Percentiles rank a stretch among this genome's conserved stretches.
These are phyloP conservation scores for Alternaria angustiovoidea DNA, from an alignment of 2,329 filamentous ascomycete species.

Conservation along the genomic window DNA sequence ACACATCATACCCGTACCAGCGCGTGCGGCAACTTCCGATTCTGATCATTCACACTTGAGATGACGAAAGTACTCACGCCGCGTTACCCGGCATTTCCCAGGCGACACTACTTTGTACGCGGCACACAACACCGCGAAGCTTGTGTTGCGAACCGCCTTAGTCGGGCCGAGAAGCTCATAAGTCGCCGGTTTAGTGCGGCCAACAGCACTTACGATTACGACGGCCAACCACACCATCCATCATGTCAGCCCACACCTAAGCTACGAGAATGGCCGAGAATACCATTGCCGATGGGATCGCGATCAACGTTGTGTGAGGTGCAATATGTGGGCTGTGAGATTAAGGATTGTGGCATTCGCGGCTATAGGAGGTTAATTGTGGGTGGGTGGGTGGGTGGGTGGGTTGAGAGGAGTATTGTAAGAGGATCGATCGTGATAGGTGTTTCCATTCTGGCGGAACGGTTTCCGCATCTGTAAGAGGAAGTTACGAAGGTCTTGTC, in stretches of 20 bases:
- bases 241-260: constrained; percentile 1
- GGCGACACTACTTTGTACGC: background rate
- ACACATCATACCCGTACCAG: background rate
- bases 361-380: background rate
- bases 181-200: constrained; percentile 2
- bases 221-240: background rate
- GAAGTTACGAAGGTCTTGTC: background rate
- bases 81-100: constrained; percentile 1
- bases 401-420: background rate
- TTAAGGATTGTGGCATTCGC: background rate
- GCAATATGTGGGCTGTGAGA: background rate
- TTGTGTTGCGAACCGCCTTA: background rate
- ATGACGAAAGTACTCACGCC: background rate
- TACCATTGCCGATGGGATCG: background rate
- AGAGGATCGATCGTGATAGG: background rate
- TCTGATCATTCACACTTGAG: background rate
- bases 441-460: background rate
- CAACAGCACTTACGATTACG: background rate
- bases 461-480: background rate
- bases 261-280: constrained; percentile 3
- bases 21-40: background rate
- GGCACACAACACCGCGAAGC: constrained; percentile 1
- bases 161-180: constrained; percentile 2
- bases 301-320: background rate
- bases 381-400: background rate